Evolutionary conservation across 768 basidiomycete species (phyloP).

Genomic region (Boletus bicolor): DNA sequence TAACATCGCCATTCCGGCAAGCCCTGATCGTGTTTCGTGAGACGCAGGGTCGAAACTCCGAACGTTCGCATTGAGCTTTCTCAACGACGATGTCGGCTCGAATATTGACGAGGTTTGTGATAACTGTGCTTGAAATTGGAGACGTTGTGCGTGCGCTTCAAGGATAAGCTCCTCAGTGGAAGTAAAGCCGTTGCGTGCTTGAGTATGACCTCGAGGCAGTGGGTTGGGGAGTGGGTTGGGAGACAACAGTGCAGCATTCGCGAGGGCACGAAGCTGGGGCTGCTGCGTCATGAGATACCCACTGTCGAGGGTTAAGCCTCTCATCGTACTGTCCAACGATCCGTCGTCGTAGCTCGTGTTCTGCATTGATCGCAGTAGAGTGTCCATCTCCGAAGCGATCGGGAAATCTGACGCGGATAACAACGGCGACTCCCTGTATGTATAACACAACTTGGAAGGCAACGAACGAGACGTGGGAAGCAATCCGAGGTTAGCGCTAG

Average conservation of each 20-base stretch:
- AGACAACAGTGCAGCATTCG: constrained; percentile 16
- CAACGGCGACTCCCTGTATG: constrained; percentile 17
- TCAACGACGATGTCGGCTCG: constrained; percentile 6
- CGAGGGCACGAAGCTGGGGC: constrained; percentile 22
- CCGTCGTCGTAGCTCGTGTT: constrained; percentile 20
- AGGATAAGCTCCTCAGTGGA: constrained; percentile 67
- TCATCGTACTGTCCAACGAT: constrained; percentile 11
- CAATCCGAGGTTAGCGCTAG: background rate
- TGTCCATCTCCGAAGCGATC: constrained; percentile 39
- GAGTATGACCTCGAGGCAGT: constrained; percentile 27
- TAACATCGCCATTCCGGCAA: constrained; percentile 7
- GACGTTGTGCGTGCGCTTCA: constrained; percentile 43
- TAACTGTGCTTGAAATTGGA: constrained; percentile 17
- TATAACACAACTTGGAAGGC: constrained; percentile 20
- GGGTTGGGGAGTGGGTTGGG: constrained; percentile 5
- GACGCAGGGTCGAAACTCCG: constrained; percentile 5
- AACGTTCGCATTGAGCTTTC: constrained; percentile 7
- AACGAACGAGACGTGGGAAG: constrained; percentile 20
- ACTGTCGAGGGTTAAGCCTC: constrained; percentile 11
- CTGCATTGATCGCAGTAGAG: constrained; percentile 36
- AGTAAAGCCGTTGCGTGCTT: constrained; percentile 57
- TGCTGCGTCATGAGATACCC: constrained; percentile 20
- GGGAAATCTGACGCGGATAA: constrained; percentile 13
- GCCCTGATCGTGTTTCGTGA: background rate
- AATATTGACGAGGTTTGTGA: constrained; percentile 8